These are phyloP conservation scores for Solanum dulcamara DNA, from an alignment of 257 asterid species.

Conservation along the genomic window DNA sequence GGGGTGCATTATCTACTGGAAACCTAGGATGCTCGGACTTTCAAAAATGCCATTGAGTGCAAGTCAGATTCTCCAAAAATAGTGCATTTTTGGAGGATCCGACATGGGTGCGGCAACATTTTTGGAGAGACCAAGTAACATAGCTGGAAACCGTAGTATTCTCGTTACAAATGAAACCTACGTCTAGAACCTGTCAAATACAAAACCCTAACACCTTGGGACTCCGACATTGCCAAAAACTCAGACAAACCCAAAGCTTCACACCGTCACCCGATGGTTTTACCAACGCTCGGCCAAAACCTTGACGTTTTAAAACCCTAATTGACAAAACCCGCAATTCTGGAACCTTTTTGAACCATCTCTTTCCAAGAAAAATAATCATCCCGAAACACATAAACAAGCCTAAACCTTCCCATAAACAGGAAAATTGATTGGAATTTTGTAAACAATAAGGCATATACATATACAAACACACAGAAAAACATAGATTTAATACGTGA, in stretches of 20 bases:
- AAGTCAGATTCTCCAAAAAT: not conserved
- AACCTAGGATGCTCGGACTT: not conserved
- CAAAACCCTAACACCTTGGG: not conserved
- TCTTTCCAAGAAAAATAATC: not conserved
- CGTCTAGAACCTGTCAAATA: not conserved
- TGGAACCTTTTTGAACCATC: not conserved
- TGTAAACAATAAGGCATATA: not conserved
- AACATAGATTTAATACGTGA: not conserved
- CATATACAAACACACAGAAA: not conserved
- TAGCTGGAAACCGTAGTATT: not conserved
- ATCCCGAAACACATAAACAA: not conserved
- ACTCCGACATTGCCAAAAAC: not conserved
- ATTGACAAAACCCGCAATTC: not conserved
- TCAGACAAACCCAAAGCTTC: not conserved
- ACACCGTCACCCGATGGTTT: not conserved
- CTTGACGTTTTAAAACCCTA: not conserved
- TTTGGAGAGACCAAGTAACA: not conserved
- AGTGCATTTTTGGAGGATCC: not conserved
- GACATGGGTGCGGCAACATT: not conserved
- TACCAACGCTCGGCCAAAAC: not conserved
- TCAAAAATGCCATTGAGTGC: not conserved
- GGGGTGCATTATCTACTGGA: not conserved
- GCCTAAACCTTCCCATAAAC: not conserved
- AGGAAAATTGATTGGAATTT: not conserved
- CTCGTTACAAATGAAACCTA: not conserved